Evolutionary conservation across 805 yeast species (phyloP), one percentile per base, ranked within the genome.

Genomic region (Hanseniaspora meyeri): DNA sequence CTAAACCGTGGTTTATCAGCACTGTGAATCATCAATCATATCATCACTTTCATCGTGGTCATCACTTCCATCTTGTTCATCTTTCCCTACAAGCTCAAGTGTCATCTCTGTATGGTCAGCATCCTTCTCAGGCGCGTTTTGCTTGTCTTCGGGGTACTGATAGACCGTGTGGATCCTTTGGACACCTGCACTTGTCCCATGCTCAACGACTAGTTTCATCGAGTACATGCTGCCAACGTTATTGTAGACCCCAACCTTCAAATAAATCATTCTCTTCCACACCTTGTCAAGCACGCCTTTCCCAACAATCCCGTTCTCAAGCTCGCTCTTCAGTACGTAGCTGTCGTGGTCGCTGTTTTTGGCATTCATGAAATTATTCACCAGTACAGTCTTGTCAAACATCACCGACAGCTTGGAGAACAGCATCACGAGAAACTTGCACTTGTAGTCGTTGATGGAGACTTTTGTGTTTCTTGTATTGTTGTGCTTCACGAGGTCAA

Each of bases 291-390:
- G 17, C 17, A 48, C 24, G 1, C 58, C 58, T 17, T 49, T 51
- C 1, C 58, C 58, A 9, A 51, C 32, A 27, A 48, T 45, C 8
- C 51, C 55, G 24, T 52, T 52, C 27, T 56, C 58, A 2, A 56
- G 27, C 32, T 56, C 58, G 19, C 51, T 46, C 29, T 51, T 51
- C 27, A 56, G 37, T 2, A 56, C 19, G 27, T 51, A 56, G 27
- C 16, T 47, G 32, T 29, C 49, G 38, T 32, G 40, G 12, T 49
- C 43, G 31, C 19, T 40, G 34, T 48, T 42, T 14, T 43, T 55
- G 16, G 45, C 51, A 34, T 38, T 49, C 58, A 49, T 49, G 32
- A 49, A 55, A n/a, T 38, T 52, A 16, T 45, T 45, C 1, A 52
- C 27, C 6, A 52, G 8, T 37, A 52, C 38, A 11, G 56, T 45